A percentile compares a stretch with the other conserved stretches of the same genome.
These are phyloP conservation scores for Funneliformis mosseae DNA, from an alignment of 192 early-diverging fungal genomes.

Conservation along the genomic window DNA sequence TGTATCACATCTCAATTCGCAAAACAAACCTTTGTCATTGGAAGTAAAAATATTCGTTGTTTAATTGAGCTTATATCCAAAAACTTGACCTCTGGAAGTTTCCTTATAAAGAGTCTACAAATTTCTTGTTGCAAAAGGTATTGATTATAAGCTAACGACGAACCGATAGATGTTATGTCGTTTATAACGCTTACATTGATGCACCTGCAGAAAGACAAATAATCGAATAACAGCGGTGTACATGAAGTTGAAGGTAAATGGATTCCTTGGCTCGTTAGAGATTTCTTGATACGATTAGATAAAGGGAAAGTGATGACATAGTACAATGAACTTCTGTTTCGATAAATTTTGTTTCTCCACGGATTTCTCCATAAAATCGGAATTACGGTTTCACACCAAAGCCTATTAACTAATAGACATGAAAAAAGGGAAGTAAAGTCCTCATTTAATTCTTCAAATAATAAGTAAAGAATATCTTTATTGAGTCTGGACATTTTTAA, in stretches of 20 bases:
- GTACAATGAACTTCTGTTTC: background rate
- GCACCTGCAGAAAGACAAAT: background rate
- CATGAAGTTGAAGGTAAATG: background rate
- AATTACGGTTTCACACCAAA: background rate
- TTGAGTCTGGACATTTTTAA: too few relatives aligned
- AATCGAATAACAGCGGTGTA: background rate
- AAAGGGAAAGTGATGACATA: background rate
- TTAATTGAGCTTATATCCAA: background rate
- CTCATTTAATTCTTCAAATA: background rate
- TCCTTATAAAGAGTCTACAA: background rate
- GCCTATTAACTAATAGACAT: background rate
- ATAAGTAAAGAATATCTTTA: too few relatives aligned
- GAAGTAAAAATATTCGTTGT: background rate
- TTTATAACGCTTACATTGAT: background rate
- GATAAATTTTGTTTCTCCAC: background rate
- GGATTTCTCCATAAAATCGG: background rate
- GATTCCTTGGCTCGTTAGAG: background rate
- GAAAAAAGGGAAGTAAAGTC: background rate
- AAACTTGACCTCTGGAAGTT: background rate
- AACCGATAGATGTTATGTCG: background rate
- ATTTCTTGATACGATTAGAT: background rate
- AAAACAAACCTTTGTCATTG: background rate
- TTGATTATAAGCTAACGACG: background rate
- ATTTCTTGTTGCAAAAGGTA: background rate
- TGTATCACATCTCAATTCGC: background rate